phyloP scores from a whole-genome alignment of 2,329 filamentous ascomycete genomes.

The Phaeoacremonium minimum region DNA sequence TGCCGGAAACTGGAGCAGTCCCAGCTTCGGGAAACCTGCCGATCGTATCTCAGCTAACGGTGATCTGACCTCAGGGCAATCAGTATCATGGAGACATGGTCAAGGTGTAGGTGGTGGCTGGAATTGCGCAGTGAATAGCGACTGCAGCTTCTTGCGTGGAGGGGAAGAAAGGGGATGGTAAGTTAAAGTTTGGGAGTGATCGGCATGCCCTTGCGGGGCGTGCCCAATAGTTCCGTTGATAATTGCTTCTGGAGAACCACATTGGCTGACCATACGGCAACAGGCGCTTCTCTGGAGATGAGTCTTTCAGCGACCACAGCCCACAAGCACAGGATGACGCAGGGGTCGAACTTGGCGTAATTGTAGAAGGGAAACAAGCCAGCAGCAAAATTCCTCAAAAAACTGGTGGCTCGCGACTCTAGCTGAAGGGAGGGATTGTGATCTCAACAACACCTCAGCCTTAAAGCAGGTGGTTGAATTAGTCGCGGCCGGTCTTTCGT shows the following conservation, averaged over 20 bases:
- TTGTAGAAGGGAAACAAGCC: conserved; percentile 19
- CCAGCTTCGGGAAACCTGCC: conserved; percentile 13
- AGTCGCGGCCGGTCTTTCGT: no score
- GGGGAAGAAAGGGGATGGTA: conserved; percentile 90
- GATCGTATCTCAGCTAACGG: conserved; percentile 12
- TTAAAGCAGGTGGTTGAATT: no score
- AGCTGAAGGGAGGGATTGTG: no score
- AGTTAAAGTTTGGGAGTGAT: no score
- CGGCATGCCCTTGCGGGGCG: no score
- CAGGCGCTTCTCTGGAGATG: conserved; percentile 35
- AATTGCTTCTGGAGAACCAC: no score
- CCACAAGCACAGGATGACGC: conserved; percentile 19
- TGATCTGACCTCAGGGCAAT: conserved; percentile 9
- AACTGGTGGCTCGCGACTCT: conserved; percentile 5
- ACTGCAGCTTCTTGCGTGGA: conserved; percentile 74
- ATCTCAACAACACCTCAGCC: no score
- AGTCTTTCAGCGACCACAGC: conserved; percentile 26
- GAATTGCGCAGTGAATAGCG: conserved; percentile 75
- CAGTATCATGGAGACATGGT: conserved; percentile 50
- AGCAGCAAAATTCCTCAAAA: conserved; percentile 1
- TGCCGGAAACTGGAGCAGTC: no score
- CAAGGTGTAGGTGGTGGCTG: conserved; percentile 71
- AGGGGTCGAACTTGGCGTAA: conserved; percentile 25
- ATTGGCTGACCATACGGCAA: conserved; percentile 2
- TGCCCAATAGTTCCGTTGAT: no score